phyloP scores from a whole-genome alignment of 805 yeast genomes.

The Metschnikowia similis region DNA sequence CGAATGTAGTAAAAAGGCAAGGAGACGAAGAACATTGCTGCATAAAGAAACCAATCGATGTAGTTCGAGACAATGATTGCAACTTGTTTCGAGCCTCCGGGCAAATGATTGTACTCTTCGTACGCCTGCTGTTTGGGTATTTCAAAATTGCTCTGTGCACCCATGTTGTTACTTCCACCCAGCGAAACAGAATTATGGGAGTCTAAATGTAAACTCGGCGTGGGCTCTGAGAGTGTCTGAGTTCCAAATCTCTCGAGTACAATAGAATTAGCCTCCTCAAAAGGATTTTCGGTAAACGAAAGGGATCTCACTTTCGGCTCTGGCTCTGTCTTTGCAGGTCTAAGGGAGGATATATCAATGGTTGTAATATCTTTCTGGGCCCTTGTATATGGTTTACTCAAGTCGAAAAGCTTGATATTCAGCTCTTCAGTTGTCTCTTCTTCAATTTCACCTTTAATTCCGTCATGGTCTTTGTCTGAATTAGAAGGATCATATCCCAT shows the following conservation, averaged over 20 bases:
- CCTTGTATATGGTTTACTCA: slow-evolving; percentile 8
- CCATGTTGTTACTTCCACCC: neutral
- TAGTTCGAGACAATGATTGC: slow-evolving; percentile 38
- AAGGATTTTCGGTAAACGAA: slow-evolving; percentile 9
- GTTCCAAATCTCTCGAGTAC: neutral
- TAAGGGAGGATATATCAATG: slow-evolving; percentile 23
- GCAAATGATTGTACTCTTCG: slow-evolving; percentile 4
- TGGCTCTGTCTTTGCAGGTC: slow-evolving; percentile 5
- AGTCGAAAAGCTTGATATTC: slow-evolving; percentile 12
- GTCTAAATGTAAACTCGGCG: neutral
- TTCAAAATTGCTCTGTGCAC: neutral
- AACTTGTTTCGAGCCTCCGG: slow-evolving; percentile 19
- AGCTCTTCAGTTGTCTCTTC: slow-evolving; percentile 9
- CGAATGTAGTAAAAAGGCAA: slow-evolving; percentile 55
- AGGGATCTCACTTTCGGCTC: neutral
- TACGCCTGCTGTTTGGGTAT: slow-evolving; percentile 1
- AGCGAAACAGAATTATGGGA: neutral
- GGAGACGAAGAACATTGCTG: slow-evolving; percentile 47
- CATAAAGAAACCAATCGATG: slow-evolving; percentile 55
- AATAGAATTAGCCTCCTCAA: neutral
- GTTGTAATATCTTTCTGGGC: slow-evolving; percentile 37
- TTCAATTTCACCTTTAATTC: slow-evolving; percentile 9
- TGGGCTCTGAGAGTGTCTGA: neutral
- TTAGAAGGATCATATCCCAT: slow-evolving; percentile 9
- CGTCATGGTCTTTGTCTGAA: slow-evolving; percentile 7